These are phyloP conservation scores for Acanthamoeba culbertsoni DNA, from an alignment of 208 protist species.

Conservation along the genomic window DNA sequence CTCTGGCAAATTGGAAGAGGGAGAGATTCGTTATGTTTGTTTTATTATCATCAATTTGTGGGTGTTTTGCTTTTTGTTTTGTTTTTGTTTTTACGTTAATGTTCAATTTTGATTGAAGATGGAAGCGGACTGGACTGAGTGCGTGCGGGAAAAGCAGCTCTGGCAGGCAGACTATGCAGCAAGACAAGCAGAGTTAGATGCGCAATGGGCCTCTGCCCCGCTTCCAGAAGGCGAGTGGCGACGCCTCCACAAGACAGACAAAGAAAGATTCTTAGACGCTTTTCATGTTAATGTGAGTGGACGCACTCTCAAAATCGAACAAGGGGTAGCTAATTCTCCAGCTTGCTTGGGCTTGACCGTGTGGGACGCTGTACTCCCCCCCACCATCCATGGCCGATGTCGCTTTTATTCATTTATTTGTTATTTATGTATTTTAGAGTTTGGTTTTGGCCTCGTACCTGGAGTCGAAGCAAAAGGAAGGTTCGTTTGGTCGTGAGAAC, in stretches of 20 bases:
- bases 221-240: background rate
- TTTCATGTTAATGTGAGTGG: background rate
- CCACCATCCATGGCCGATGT: background rate
- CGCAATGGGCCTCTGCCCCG: slow-evolving; percentile 3
- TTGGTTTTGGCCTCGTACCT: slow-evolving; percentile 21
- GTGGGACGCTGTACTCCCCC: background rate
- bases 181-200: background rate
- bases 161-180: background rate
- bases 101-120: too few species aligned
- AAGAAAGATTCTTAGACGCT: slow-evolving; percentile 15
- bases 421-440: background rate
- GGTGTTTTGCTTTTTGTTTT: too few species aligned
- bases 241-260: background rate
- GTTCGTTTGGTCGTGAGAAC: background rate
- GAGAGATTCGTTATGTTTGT: too few species aligned
- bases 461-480: background rate
- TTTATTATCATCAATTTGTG: too few species aligned
- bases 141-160: background rate
- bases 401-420: background rate
- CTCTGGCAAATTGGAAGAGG: too few species aligned
- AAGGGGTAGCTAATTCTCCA: slow-evolving; percentile 19
- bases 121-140: background rate
- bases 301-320: background rate
- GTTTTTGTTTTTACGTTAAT: too few species aligned
- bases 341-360: background rate